phyloP scores from a whole-genome alignment of 345 rosid species.

The Salix purpurea region DNA sequence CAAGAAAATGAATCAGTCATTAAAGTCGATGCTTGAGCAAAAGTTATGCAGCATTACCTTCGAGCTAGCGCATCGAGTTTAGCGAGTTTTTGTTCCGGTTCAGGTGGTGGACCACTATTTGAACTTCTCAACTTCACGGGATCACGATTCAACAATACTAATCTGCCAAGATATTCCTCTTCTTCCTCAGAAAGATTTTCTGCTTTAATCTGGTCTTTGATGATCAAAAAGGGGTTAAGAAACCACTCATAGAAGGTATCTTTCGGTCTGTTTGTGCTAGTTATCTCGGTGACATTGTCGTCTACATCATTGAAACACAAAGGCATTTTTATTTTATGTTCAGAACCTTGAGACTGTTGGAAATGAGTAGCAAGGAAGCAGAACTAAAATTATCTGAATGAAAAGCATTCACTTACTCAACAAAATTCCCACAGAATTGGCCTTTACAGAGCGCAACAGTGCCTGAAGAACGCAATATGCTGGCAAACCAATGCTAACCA shows the following conservation, averaged over 20 bases:
- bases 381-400: neutral
- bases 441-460: slow-evolving; percentile 58
- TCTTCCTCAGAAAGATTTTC: slow-evolving; percentile 59
- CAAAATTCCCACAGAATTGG: slow-evolving; percentile 60
- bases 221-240: slow-evolving; percentile 72
- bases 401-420: slow-evolving; percentile 44
- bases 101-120: slow-evolving; percentile 46
- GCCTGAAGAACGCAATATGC: slow-evolving; percentile 73
- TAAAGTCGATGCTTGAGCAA: neutral
- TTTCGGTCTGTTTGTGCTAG: slow-evolving; percentile 67
- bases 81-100: slow-evolving; percentile 69
- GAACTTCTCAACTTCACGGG: slow-evolving; percentile 50
- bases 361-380: neutral
- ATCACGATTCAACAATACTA: slow-evolving; percentile 64
- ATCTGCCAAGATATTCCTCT: slow-evolving; percentile 72
- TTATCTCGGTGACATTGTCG: slow-evolving; percentile 56
- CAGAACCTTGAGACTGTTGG: neutral
- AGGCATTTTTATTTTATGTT: slow-evolving; percentile 4
- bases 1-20: neutral
- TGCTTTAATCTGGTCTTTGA: slow-evolving; percentile 87
- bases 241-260: slow-evolving; percentile 90
- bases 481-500: slow-evolving; percentile 79
- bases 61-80: slow-evolving; percentile 92
- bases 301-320: slow-evolving; percentile 34
- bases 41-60: slow-evolving; percentile 45